Percentiles rank a stretch among this genome's conserved stretches.
These are phyloP conservation scores for Phytophthora sp. DNA, from an alignment of 352 stramenopile species.

Conservation along the genomic window DNA sequence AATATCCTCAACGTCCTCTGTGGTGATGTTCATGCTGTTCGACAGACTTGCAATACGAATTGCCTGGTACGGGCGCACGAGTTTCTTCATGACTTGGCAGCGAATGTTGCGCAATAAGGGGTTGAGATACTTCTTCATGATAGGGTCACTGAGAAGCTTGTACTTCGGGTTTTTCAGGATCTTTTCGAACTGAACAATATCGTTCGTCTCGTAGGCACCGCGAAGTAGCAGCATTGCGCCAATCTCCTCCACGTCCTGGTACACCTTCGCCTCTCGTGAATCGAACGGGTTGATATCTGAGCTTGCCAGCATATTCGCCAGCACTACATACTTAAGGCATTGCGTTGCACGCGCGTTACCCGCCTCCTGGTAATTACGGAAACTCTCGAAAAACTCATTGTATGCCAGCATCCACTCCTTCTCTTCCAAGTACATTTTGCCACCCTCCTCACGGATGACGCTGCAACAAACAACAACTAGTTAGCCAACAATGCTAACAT, in stretches of 20 bases:
- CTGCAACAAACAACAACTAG: constrained; percentile 27
- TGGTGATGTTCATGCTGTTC: constrained; percentile 89
- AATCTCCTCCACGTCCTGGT: constrained; percentile 83
- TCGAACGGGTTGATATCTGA: constrained; percentile 96
- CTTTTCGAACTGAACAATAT: constrained; percentile 94
- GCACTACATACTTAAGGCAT: constrained; percentile 93
- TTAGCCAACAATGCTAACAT: background rate
- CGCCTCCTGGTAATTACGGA: constrained; percentile 93
- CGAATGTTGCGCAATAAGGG: constrained; percentile 94
- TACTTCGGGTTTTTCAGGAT: constrained; percentile 92
- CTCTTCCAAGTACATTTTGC: constrained; percentile 94
- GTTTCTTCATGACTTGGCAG: constrained; percentile 91
- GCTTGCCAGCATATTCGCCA: constrained; percentile 93
- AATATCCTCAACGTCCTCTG: constrained; percentile 90
- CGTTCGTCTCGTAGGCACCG: constrained; percentile 82
- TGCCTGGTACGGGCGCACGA: constrained; percentile 91
- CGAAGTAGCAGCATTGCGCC: constrained; percentile 78
- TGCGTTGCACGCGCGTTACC: constrained; percentile 88
- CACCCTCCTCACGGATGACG: constrained; percentile 91
- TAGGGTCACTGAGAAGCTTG: constrained; percentile 92
- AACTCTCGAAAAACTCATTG: constrained; percentile 95
- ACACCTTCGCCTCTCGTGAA: constrained; percentile 93
- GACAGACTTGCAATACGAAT: constrained; percentile 91
- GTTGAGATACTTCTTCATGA: constrained; percentile 92
- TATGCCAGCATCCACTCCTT: constrained; percentile 91